Evolutionary conservation across 129 eudicot species (phyloP), one percentile per base, ranked within the genome.

Genomic region (Flaveria sonorensis): DNA sequence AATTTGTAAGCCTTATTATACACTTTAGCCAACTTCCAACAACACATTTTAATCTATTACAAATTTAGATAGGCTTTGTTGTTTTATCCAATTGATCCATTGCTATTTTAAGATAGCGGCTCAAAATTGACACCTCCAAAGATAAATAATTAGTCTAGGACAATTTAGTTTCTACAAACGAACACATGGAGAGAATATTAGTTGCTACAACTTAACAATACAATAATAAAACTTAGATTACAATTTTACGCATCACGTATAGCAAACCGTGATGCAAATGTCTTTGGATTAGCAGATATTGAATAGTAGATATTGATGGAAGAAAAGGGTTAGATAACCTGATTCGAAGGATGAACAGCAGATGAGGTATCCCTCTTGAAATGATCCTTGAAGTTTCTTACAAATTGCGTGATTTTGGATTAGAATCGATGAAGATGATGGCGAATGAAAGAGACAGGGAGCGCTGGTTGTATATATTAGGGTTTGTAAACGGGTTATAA

Each of bases 281-380:
- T 86, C 90, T 85, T 95, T 55, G 99, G 90, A 86, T 95, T 95
- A 47, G 87, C 99, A n/a, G n/a, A n/a, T n/a, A n/a, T n/a, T n/a
- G n/a, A n/a, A n/a, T n/a, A n/a, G n/a, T n/a, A n/a, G n/a, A n/a
- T n/a, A n/a, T n/a, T n/a, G n/a, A n/a, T n/a, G n/a, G n/a, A n/a
- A n/a, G n/a, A n/a, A n/a, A n/a, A n/a, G n/a, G n/a, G n/a, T n/a
- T n/a, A n/a, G n/a, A n/a, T n/a, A n/a, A n/a, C n/a, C n/a, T n/a
- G n/a, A n/a, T n/a, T n/a, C n/a, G n/a, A n/a, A n/a, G n/a, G n/a
- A n/a, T n/a, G n/a, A n/a, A n/a, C n/a, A n/a, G n/a, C n/a, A n/a
- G n/a, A n/a, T n/a, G n/a, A n/a, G n/a, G n/a, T n/a, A n/a, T n/a
- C n/a, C n/a, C n/a, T n/a, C n/a, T n/a, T n/a, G n/a, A n/a, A n/a